phyloP scores from a whole-genome alignment of 2,329 filamentous ascomycete species.

The Rutstroemia sp. region DNA sequence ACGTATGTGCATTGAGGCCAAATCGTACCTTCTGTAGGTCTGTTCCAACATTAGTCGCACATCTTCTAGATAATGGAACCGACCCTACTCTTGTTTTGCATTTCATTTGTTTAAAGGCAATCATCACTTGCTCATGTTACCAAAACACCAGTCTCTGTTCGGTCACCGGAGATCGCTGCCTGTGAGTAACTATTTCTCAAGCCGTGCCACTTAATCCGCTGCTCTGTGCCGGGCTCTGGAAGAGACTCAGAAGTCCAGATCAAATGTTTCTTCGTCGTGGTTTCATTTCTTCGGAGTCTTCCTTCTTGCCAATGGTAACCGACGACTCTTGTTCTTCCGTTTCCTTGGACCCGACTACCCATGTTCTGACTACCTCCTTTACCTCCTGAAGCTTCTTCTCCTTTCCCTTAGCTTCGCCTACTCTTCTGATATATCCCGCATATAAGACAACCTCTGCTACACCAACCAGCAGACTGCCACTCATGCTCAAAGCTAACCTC shows the following conservation, averaged over 20 bases:
- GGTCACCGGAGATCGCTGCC: no score
- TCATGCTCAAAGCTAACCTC: conserved; percentile 63
- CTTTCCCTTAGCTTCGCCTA: conserved; percentile 59
- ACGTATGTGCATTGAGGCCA: no score
- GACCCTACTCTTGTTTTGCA: no score
- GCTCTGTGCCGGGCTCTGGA: background rate
- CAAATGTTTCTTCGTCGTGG: conserved; percentile 4
- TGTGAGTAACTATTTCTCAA: no score
- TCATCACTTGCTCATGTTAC: no score
- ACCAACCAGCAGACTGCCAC: conserved; percentile 61
- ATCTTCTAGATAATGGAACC: no score
- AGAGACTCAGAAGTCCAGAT: background rate
- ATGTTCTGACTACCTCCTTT: conserved; percentile 64
- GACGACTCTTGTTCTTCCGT: conserved; percentile 19
- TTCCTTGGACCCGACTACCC: conserved; percentile 48
- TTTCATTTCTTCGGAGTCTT: background rate
- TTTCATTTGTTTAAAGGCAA: no score
- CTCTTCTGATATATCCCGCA: conserved; percentile 63
- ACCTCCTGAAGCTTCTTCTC: conserved; percentile 55
- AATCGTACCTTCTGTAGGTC: no score
- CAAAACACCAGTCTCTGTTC: no score
- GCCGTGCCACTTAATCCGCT: background rate
- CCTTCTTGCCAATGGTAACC: background rate
- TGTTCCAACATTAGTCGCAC: no score
- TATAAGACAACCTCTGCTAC: conserved; percentile 75